Base-by-base conservation (phyloP, 345 rosid species). In the Lepidium aucheri region DNA sequence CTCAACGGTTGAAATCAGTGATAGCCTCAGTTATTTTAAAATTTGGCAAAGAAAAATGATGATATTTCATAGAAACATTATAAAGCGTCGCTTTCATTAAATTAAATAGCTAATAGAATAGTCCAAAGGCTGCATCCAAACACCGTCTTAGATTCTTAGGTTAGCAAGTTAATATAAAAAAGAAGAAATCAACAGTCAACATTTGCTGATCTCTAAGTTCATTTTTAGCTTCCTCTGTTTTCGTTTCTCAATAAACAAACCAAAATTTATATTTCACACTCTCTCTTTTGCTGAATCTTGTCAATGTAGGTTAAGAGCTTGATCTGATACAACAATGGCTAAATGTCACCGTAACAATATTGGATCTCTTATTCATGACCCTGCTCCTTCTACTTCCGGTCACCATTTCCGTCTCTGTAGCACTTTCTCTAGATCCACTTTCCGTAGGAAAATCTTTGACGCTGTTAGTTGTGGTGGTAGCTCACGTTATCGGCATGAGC, bases 391-490 rank as follows among this genome's bases (percentile, higher is more conserved):
- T 28, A 26, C 65, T 60, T 38, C 67, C 39, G 55, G 61, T 49
- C 15, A 67, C 39, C 85, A 82, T 34, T 78, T 72, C 82, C 83
- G 92, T 1, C 77, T 74, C 34, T 91, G 96, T 88, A 68, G 74
- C 11, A 69, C 82, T 10, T 84, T 86, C 81, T 84, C 89, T 44
- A 81, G 76, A 52, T 53, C 96, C 42, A 36, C 95, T 49, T 80
- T 92, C 77, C 88, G 95, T 53, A 82, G 89, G 16, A 80, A 77
- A 69, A 69, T 93, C 70, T 66, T 85, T 51, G 78, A 83, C 58
- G 91, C 91, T 32, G 79, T 93, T 9, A 82, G 94, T 75, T 93
- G 98, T 68, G 97, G 97, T 9, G 86, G 88, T 7, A 77, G 85
- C 67, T 81, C 88, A 9, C 80, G 89, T 12, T 68, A 81, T 74